Conservation (phyloP, 2,329 filamentous ascomycete species). For the Trematosphaeria pertusa region DNA sequence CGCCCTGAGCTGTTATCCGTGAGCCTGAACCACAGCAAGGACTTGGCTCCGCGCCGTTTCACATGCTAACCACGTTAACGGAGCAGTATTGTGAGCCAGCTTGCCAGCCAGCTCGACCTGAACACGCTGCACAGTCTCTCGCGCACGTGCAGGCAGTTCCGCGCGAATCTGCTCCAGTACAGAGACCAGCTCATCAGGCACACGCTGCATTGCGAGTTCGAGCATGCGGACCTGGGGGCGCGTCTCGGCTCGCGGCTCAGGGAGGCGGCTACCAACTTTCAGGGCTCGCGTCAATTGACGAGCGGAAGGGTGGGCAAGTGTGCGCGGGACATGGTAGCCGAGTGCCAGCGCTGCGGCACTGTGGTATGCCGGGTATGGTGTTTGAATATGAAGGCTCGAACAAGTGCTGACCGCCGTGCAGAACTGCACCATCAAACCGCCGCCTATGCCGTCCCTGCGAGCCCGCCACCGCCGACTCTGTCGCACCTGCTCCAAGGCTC, state of each 20-base stretch:
- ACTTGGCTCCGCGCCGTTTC: conserved; percentile 30
- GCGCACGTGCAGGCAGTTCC: conserved; percentile 80
- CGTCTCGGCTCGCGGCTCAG: conserved; percentile 54
- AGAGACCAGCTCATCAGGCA: conserved; percentile 74
- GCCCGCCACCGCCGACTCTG: conserved; percentile 85
- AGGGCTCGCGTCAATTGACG: conserved; percentile 47
- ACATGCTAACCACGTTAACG: conserved; percentile 38
- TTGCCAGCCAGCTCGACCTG: conserved; percentile 81
- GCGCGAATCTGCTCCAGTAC: conserved; percentile 78
- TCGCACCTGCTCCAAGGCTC: conserved; percentile 73
- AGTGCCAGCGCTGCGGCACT: conserved; percentile 78
- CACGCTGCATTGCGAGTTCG: conserved; percentile 82
- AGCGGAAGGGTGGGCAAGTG: conserved; percentile 78
- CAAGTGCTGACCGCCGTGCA: conserved; percentile 48
- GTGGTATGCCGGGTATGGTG: conserved; percentile 79
- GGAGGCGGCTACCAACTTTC: conserved; percentile 24
- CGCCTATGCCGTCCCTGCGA: conserved; percentile 69
- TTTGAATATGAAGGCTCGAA: conserved; percentile 1
- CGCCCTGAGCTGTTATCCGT: conserved; percentile 73
- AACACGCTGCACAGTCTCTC: conserved; percentile 87
- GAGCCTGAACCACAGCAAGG: conserved; percentile 53
- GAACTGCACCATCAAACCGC: conserved; percentile 91
- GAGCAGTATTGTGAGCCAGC: conserved; percentile 74
- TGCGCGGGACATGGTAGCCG: conserved; percentile 84
- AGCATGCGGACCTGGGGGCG: conserved; percentile 62